Evolutionary conservation across 768 basidiomycete species (phyloP).

Genomic region (Pleurotus tuoliensis): DNA sequence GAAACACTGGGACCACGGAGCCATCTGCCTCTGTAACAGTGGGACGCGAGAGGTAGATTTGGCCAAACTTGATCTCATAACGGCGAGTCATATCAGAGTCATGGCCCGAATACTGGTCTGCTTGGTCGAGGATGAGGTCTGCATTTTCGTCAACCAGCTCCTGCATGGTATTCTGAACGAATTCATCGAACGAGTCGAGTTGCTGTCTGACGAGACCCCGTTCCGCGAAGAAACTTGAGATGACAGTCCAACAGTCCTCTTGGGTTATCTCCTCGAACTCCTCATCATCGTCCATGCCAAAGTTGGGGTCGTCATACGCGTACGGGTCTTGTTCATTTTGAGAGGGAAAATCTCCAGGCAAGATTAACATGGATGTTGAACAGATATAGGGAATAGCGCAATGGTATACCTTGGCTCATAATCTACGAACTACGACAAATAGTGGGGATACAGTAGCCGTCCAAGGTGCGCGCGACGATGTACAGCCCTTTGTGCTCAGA

Average conservation of each 20-base stretch:
- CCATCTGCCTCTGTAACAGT: constrained; percentile 96
- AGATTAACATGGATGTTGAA: constrained; percentile 27
- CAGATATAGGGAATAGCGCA: constrained; percentile 17
- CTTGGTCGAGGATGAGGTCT: constrained; percentile 95
- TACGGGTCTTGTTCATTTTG: constrained; percentile 44
- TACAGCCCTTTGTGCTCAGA: too few species aligned
- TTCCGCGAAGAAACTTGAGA: constrained; percentile 93
- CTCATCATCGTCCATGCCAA: constrained; percentile 51
- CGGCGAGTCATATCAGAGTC: constrained; percentile 78
- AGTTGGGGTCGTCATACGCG: constrained; percentile 57
- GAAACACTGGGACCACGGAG: constrained; percentile 88
- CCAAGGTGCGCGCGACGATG: too few species aligned
- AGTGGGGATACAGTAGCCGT: background rate
- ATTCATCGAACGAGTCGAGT: constrained; percentile 97
- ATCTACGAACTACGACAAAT: constrained; percentile 16
- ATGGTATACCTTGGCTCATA: constrained; percentile 52
- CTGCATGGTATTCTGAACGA: constrained; percentile 99
- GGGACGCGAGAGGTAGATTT: constrained; percentile 94
- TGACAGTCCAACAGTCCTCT: constrained; percentile 94
- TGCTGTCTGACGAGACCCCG: constrained; percentile 98
- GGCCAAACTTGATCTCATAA: constrained; percentile 95
- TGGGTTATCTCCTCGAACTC: constrained; percentile 79
- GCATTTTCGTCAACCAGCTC: constrained; percentile 96
- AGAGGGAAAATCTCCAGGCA: constrained; percentile 39
- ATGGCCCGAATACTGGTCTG: constrained; percentile 92